phyloP scores from a whole-genome alignment of 495 filamentous ascomycete species.

The Penicillium flavigenum region DNA sequence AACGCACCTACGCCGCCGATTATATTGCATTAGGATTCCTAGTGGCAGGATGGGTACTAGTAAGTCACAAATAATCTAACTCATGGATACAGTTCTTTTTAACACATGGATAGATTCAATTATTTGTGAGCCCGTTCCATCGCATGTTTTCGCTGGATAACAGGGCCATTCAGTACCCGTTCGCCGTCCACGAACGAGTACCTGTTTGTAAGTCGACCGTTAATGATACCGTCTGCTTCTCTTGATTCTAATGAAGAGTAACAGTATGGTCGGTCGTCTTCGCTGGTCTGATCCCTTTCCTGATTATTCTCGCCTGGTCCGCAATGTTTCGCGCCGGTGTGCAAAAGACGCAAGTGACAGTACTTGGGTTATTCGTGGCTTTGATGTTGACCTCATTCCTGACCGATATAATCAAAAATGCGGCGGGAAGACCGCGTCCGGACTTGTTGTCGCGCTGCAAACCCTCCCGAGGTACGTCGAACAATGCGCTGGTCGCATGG shows the following conservation, averaged over 20 bases:
- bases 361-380: conserved; percentile 75
- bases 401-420: conserved; percentile 91
- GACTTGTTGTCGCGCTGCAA: conserved; percentile 89
- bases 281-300: conserved; percentile 67
- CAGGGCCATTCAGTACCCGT: conserved; percentile 77
- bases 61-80: conserved; percentile 31
- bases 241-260: conserved; percentile 5
- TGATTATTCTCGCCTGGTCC: conserved; percentile 64
- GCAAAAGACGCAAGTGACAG: conserved; percentile 83
- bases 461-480: conserved; percentile 62
- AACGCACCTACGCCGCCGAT: conserved; percentile 81
- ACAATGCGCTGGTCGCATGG: conserved; percentile 65
- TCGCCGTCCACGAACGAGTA: conserved; percentile 82
- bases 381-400: conserved; percentile 77
- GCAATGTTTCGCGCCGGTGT: conserved; percentile 54
- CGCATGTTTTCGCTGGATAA: conserved; percentile 75
- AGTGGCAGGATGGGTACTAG: conserved; percentile 62
- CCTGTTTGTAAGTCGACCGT: conserved; percentile 58
- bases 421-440: conserved; percentile 83
- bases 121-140: conserved; percentile 82
- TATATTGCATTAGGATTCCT: conserved; percentile 77
- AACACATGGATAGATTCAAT: conserved; percentile 52
- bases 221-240: background rate
- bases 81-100: background rate
- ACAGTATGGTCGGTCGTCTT: conserved; percentile 73